These are phyloP conservation scores for Daedaleopsis sinensis DNA, from an alignment of 768 basidiomycete genomes.

Conservation along the genomic window DNA sequence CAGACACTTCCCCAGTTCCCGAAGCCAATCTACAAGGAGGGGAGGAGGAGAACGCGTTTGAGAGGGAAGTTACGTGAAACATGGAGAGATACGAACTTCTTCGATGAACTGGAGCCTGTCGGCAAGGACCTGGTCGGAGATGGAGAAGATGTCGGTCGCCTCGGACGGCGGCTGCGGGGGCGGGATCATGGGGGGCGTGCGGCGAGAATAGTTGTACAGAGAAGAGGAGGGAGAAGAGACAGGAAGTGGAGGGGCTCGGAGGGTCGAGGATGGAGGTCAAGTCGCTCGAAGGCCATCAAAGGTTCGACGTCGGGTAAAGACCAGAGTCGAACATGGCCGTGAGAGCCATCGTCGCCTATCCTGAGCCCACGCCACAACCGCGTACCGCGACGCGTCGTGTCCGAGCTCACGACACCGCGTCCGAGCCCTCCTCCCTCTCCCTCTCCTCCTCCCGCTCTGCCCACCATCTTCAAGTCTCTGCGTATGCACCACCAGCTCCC, in stretches of 20 bases:
- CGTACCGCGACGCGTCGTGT: constrained; percentile 17
- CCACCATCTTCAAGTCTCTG: too few species aligned
- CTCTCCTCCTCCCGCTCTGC: constrained; percentile 1
- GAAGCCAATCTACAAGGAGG: constrained; percentile 67
- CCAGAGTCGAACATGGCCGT: constrained; percentile 22
- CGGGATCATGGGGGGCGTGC: constrained; percentile 24
- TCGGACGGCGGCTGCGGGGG: constrained; percentile 34
- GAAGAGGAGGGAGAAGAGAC: constrained; percentile 14
- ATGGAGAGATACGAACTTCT: constrained; percentile 51
- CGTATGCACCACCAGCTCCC: too few species aligned
- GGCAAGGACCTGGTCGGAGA: constrained; percentile 72
- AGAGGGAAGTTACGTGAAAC: neutral
- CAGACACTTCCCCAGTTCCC: constrained; percentile 95
- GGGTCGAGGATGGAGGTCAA: constrained; percentile 3
- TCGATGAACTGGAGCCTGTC: constrained; percentile 74
- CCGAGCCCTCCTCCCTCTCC: constrained; percentile 6
- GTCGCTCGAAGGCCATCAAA: neutral
- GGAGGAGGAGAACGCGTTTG: constrained; percentile 10
- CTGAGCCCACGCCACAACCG: constrained; percentile 17
- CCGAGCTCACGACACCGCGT: constrained; percentile 20
- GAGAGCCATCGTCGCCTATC: constrained; percentile 13
- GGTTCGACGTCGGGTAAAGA: constrained; percentile 6
- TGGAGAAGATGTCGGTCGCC: constrained; percentile 67
- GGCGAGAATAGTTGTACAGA: constrained; percentile 21
- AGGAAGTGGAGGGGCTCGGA: constrained; percentile 2